Evolutionary conservation across 495 filamentous ascomycete species (phyloP).

Genomic region (Penicillium antarcticum): DNA sequence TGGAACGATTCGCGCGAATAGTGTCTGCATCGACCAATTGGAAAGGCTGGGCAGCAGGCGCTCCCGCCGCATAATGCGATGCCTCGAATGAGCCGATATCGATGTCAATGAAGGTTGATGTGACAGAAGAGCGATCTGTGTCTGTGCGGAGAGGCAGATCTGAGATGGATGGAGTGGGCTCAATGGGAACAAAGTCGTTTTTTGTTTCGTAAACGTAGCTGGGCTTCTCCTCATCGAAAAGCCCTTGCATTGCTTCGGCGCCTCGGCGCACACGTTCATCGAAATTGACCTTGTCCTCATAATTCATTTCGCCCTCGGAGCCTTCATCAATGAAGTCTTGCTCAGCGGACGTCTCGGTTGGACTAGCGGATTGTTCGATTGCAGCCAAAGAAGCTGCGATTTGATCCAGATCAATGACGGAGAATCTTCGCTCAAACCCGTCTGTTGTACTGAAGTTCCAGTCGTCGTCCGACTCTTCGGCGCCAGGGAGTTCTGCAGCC

Average conservation of each 20-base stretch:
- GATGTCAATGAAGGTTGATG: conserved; percentile 46
- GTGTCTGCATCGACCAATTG: conserved; percentile 49
- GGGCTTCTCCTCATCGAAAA: conserved; percentile 47
- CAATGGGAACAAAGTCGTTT: conserved; percentile 42
- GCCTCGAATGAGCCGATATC: conserved; percentile 48
- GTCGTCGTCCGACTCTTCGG: conserved; percentile 54
- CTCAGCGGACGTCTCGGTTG: conserved; percentile 21
- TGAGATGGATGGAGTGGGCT: conserved; percentile 31
- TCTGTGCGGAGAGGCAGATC: conserved; percentile 50
- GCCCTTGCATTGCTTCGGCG: conserved; percentile 43
- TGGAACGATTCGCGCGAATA: conserved; percentile 47
- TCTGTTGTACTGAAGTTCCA: conserved; percentile 94
- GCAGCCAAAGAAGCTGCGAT: conserved; percentile 41
- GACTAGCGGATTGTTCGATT: conserved; percentile 32
- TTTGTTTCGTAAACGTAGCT: conserved; percentile 49
- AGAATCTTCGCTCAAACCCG: conserved; percentile 66
- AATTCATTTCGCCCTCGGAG: conserved; percentile 26
- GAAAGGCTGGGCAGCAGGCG: conserved; percentile 41
- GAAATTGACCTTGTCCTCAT: conserved; percentile 42
- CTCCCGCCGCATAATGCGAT: conserved; percentile 45
- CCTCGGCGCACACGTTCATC: conserved; percentile 49
- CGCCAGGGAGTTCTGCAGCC: conserved; percentile 48
- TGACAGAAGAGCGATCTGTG: conserved; percentile 47
- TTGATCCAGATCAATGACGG: conserved; percentile 45
- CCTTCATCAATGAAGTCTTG: conserved; percentile 22